Conservation (phyloP, 2,329 filamentous ascomycete species). For the Diplodia scrobiculata region DNA sequence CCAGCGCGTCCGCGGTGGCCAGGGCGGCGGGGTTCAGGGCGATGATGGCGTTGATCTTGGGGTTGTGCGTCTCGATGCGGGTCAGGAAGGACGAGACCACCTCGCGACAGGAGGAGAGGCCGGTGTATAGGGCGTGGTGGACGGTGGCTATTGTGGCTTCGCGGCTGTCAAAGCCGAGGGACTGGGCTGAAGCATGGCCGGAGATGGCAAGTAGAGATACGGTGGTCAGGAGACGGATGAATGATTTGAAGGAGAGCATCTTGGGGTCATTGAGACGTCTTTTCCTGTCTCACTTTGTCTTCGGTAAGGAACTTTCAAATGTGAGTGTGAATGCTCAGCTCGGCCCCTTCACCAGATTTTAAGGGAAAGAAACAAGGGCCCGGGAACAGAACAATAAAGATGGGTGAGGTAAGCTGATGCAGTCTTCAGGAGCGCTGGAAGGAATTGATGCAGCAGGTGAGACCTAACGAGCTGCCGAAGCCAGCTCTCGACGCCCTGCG, state of each 20-base stretch:
- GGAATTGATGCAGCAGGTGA: not conserved
- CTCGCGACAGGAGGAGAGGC: constrained; percentile 57
- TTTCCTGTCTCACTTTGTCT: not conserved
- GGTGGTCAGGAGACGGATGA: not conserved
- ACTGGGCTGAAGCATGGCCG: constrained; percentile 26
- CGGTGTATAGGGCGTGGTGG: constrained; percentile 58
- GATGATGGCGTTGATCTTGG: constrained; percentile 60
- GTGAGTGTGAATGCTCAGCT: not conserved
- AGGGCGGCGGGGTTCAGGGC: constrained; percentile 56
- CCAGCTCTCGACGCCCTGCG: not conserved
- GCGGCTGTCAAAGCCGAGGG: constrained; percentile 54
- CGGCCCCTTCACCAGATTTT: not conserved
- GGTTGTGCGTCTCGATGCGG: constrained; percentile 61
- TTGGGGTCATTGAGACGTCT: not conserved
- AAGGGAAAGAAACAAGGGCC: not conserved
- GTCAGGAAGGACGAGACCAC: constrained; percentile 60
- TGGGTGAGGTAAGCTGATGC: constrained; percentile 5
- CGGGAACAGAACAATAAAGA: not conserved
- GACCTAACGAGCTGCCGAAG: not conserved
- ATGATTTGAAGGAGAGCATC: not conserved
- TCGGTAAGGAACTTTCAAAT: not conserved
- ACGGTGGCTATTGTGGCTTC: constrained; percentile 62
- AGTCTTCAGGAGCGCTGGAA: not conserved
- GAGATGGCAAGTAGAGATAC: not conserved
- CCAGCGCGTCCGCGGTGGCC: constrained; percentile 54